Evolutionary conservation across 805 yeast species (phyloP).

Genomic region (Saccharomycopsis fermentans): DNA sequence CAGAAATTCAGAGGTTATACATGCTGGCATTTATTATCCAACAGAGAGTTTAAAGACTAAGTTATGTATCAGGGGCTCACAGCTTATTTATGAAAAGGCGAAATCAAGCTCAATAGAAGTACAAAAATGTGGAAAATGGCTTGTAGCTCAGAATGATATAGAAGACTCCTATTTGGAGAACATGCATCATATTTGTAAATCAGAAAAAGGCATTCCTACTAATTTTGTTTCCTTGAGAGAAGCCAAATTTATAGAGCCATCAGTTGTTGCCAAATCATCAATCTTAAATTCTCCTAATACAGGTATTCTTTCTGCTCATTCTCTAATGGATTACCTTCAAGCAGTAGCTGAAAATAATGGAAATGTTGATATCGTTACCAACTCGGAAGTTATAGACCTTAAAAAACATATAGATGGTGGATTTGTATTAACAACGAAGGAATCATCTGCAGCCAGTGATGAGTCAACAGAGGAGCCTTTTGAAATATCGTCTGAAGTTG

Average conservation of each 20-base stretch:
- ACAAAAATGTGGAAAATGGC: conserved; percentile 68
- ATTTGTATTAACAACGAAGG: conserved; percentile 22
- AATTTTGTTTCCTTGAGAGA: conserved; percentile 38
- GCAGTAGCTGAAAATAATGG: conserved; percentile 39
- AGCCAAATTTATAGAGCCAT: conserved; percentile 50
- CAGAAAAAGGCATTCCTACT: conserved; percentile 45
- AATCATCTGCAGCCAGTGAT: conserved; percentile 19
- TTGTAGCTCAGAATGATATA: conserved; percentile 66
- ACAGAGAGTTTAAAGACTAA: conserved; percentile 51
- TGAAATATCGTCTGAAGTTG: conserved; percentile 40
- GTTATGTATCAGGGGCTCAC: conserved; percentile 68
- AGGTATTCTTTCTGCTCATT: conserved; percentile 79
- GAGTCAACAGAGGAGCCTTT: conserved; percentile 22
- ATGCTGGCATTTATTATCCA: conserved; percentile 84
- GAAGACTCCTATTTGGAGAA: conserved; percentile 51
- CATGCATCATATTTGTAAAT: conserved; percentile 38
- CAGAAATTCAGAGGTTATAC: conserved; percentile 89
- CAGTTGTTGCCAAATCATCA: conserved; percentile 51
- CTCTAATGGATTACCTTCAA: conserved; percentile 50
- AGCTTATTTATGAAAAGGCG: conserved; percentile 45
- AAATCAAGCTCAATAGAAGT: conserved; percentile 44
- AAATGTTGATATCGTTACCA: conserved; percentile 56
- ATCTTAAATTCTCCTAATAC: conserved; percentile 69
- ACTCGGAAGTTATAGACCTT: conserved; percentile 44
- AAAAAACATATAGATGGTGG: conserved; percentile 19